Conservation (phyloP, 1,284 basidiomycete species). For the Kalmanozyma brasiliensis region DNA sequence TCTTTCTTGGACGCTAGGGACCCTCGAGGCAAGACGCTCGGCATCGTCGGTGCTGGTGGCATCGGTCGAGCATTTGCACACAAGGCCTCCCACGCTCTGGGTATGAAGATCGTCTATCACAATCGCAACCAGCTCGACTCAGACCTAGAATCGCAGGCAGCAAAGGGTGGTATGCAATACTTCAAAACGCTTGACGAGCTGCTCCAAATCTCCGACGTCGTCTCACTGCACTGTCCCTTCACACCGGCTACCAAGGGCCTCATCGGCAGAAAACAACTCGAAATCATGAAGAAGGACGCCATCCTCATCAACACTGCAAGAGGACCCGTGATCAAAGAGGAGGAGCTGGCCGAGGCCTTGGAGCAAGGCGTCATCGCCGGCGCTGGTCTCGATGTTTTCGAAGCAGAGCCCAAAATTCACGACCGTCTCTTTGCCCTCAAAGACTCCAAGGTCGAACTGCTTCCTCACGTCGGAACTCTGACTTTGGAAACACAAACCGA, state of each 20-base stretch:
- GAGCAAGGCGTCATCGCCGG: conserved; percentile 69
- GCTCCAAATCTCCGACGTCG: conserved; percentile 68
- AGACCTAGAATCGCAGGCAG: conserved; percentile 62
- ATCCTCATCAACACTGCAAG: conserved; percentile 71
- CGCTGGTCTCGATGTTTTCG: conserved; percentile 85
- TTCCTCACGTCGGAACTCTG: conserved; percentile 63
- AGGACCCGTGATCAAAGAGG: conserved; percentile 70
- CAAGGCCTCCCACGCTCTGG: conserved; percentile 59
- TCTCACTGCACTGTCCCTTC: conserved; percentile 71
- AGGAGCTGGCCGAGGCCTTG: conserved; percentile 55
- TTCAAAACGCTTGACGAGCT: conserved; percentile 68
- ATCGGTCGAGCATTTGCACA: conserved; percentile 59
- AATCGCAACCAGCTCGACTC: conserved; percentile 50
- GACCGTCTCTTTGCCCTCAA: conserved; percentile 41
- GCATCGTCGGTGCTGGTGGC: conserved; percentile 62
- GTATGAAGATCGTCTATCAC: conserved; percentile 62
- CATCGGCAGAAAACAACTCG: conserved; percentile 68
- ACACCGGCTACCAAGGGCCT: conserved; percentile 68
- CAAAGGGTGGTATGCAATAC: conserved; percentile 55
- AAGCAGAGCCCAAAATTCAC: conserved; percentile 50
- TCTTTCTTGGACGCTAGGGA: conserved; percentile 50
- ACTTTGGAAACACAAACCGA: conserved; percentile 66
- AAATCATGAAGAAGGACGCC: conserved; percentile 67
- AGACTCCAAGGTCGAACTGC: conserved; percentile 50
- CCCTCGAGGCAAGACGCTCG: conserved; percentile 55